phyloP scores from a whole-genome alignment of 176 grass and related monocot genomes.

The Echinochloa phyllopogon region DNA sequence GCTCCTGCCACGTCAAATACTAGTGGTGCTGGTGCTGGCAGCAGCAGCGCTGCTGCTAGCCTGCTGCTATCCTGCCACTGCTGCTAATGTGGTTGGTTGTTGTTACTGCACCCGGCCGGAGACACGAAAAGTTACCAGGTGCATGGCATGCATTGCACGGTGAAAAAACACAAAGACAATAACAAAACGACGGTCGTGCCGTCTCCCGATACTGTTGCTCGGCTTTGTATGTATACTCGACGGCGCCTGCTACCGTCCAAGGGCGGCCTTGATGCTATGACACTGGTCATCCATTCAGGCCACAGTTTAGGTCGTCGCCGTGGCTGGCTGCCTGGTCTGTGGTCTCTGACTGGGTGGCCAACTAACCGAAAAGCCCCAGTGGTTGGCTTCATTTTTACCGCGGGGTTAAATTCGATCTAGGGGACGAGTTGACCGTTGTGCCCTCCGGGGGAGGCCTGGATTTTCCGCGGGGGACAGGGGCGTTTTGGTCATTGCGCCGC shows the following conservation, averaged over 20 bases:
- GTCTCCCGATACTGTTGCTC: conserved; percentile 43
- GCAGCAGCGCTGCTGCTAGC: background rate
- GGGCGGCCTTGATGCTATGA: conserved; percentile 12
- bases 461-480: conserved; percentile 1
- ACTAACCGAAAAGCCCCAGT: no score
- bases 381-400: conserved; percentile 5
- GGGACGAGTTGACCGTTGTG: background rate
- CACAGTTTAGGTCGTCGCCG: conserved; percentile 36
- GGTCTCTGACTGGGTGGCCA: background rate
- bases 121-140: conserved; percentile 15
- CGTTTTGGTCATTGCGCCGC: conserved; percentile 26
- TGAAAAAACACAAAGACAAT: conserved; percentile 17
- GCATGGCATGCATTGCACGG: background rate
- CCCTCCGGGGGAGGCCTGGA: conserved; percentile 1
- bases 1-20: background rate
- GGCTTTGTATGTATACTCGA: background rate
- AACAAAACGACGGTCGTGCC: conserved; percentile 25
- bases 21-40: no score
- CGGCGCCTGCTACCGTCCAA: conserved; percentile 49
- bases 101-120: background rate
- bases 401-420: background rate
- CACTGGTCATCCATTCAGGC: conserved; percentile 59
- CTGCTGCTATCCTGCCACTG: background rate
- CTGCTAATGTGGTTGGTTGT: no score
- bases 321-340: no score